Evolutionary conservation across 2,329 filamentous ascomycete genomes (phyloP).

Genomic region (Ophiostoma triangulosporum): DNA sequence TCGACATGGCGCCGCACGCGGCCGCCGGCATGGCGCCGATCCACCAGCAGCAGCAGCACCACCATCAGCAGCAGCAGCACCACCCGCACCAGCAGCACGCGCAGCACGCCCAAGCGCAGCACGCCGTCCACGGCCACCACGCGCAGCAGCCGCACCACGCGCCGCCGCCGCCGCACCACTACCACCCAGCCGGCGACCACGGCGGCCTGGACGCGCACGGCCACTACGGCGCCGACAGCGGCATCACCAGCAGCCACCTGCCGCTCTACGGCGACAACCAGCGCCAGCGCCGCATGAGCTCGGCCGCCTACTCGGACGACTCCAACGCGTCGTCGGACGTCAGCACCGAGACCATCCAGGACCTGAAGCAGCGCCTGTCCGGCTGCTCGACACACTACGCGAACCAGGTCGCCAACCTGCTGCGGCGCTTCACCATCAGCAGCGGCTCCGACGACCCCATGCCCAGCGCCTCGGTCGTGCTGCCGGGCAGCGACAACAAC

Average conservation of each 20-base stretch:
- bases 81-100: conserved; percentile 2
- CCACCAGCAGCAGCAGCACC: conserved; percentile 2
- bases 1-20: conserved; percentile 7
- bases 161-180: conserved; percentile 5
- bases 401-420: conserved; percentile 16
- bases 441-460: conserved; percentile 12
- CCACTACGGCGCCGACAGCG: neutral
- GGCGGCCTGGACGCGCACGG: neutral
- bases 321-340: conserved; percentile 15
- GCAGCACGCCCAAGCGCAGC: conserved; percentile 3
- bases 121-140: neutral
- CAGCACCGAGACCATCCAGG: conserved; percentile 17
- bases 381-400: conserved; percentile 19
- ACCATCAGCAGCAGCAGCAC: conserved; percentile 5
- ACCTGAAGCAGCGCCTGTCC: conserved; percentile 24
- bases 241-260: conserved; percentile 8
- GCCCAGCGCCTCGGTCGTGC: neutral
- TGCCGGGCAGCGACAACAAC: conserved; percentile 3
- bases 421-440: conserved; percentile 17
- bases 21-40: conserved; percentile 2
- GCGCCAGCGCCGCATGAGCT: conserved; percentile 11
- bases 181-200: conserved; percentile 4
- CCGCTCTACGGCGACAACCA: conserved; percentile 8
- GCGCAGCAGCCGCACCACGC: neutral
- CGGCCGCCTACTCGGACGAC: conserved; percentile 11